Evolutionary conservation across 208 protist species (phyloP).

Genomic region (Acanthamoeba triangularis): DNA sequence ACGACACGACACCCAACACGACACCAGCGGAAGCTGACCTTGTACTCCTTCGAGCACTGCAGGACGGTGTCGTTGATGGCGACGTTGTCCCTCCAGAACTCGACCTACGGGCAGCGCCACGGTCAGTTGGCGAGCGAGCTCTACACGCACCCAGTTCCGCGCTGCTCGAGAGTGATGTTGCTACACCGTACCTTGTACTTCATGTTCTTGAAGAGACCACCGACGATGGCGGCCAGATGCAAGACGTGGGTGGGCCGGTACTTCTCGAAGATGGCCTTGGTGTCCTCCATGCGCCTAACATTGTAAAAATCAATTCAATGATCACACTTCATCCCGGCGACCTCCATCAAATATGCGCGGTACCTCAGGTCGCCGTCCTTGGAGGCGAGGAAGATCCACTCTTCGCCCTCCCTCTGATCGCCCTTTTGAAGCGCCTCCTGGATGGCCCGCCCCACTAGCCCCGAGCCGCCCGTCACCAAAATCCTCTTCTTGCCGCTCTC

Average conservation of each 20-base stretch:
- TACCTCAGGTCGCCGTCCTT: constrained; percentile 93
- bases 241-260: constrained; percentile 96
- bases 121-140: neutral
- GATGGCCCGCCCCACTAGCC: constrained; percentile 95
- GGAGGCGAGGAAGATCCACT: constrained; percentile 94
- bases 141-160: no score
- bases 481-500: constrained; percentile 71
- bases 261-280: constrained; percentile 91
- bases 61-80: constrained; percentile 97
- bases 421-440: constrained; percentile 80
- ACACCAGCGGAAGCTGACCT: constrained; percentile 8
- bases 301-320: no score
- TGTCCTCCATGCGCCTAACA: constrained; percentile 83
- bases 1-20: constrained; percentile 17
- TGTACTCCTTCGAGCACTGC: constrained; percentile 89
- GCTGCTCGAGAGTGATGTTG: neutral
- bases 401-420: constrained; percentile 64
- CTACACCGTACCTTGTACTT: constrained; percentile 90
- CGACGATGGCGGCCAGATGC: constrained; percentile 96
- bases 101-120: constrained; percentile 39
- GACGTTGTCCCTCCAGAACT: constrained; percentile 94
- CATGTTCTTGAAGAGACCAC: constrained; percentile 96
- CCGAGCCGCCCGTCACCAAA: constrained; percentile 95
- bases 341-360: no score
- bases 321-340: no score